These are phyloP conservation scores for Aspergillus sp. DNA, from an alignment of 2,329 filamentous ascomycete species.

Conservation along the genomic window DNA sequence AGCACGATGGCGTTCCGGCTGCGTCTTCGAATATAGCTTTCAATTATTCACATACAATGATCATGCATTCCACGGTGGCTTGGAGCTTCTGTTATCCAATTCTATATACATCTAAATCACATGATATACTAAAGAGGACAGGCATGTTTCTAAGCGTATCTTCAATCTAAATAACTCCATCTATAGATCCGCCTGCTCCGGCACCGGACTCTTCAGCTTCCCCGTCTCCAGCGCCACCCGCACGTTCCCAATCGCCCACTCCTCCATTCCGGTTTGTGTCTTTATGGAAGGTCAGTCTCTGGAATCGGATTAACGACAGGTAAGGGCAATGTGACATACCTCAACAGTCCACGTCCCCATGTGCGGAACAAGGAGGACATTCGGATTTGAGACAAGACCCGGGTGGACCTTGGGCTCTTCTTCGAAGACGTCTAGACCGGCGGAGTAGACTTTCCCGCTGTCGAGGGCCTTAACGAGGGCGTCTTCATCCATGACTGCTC, in stretches of 20 bases:
- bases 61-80: neutral
- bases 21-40: constrained; percentile 12
- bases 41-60: constrained; percentile 2
- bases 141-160: neutral
- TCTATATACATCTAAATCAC: neutral
- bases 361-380: constrained; percentile 75
- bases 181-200: constrained; percentile 61
- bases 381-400: constrained; percentile 67
- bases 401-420: constrained; percentile 75
- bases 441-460: constrained; percentile 67
- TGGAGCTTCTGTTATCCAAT: neutral
- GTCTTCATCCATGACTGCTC: constrained; percentile 77
- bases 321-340: constrained; percentile 27
- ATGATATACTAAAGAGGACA: neutral
- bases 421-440: constrained; percentile 79
- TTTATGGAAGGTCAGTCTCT: constrained; percentile 20
- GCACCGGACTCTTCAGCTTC: constrained; percentile 67
- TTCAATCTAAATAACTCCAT: neutral
- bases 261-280: constrained; percentile 65
- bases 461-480: constrained; percentile 74
- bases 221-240: constrained; percentile 61
- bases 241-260: constrained; percentile 72
- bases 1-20: constrained; percentile 24
- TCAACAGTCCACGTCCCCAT: constrained; percentile 82
- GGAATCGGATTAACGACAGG: neutral